Base-by-base conservation (phyloP, 768 basidiomycete species). In the Imleria badia region DNA sequence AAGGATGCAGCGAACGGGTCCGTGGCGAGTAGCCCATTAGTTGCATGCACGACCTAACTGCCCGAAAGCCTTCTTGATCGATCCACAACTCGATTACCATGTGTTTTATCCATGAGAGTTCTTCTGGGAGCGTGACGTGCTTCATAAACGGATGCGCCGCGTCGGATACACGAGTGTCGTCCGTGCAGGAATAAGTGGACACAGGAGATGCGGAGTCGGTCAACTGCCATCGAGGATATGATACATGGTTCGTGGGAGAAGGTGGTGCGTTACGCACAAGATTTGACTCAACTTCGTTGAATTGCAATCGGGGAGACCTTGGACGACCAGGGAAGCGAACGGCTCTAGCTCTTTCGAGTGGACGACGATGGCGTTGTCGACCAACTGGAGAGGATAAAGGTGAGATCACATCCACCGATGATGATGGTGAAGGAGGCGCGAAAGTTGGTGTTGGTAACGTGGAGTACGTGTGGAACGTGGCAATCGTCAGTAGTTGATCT, bases 41-140 rank as follows among this genome's bases (percentile, higher is more conserved):
- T 56, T 73, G 76, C 72, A 92, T 85, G 9, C 72, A 67, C 19
- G 87, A 83, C 23, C 75, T 75, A 7, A 85, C 76, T 17, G 80
- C 76, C 23, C 90, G 81, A 62, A 90, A 91, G 5, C 89, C 86
- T 72, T 93, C 92, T 67, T 94, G 92, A 64, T 93, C 92, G 23
- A 94, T 85, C 68, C 84, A 79, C 33, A 93, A 72, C 52, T 87
- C 82, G 30, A 92, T 67, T 38, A 70, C 71, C 29, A 76, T 73
- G 38, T 76, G 74, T 58, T 77, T 75, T 12, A 89, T 75, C 84
- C 86, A 87, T 4, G 69, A 63, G 3, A 83, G 66, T 38, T 75
- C 67, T 26, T 65, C 56, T 0, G 77, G 78, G 26, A 76, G 72
- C n/a, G 46, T 55, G 7, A 60, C 51, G 17, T 57, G 48, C 39